Evolutionary conservation across 495 filamentous ascomycete species (phyloP).

Genomic region (Tetracladium marchalianum): DNA sequence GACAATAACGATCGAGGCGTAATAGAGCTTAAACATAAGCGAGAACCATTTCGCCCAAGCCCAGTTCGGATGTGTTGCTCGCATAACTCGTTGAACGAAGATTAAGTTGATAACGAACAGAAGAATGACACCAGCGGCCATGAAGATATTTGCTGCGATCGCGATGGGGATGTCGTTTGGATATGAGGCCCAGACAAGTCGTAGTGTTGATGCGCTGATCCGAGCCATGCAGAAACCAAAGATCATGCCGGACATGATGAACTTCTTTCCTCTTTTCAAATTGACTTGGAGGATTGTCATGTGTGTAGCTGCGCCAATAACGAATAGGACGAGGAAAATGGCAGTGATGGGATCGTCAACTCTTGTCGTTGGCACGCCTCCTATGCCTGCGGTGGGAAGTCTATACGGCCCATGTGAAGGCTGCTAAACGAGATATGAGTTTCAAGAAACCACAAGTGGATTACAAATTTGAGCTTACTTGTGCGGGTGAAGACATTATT

Average conservation of each 20-base stretch:
- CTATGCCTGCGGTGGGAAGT: conserved; percentile 11
- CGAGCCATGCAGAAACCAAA: conserved; percentile 63
- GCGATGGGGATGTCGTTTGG: conserved; percentile 40
- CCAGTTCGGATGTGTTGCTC: conserved; percentile 59
- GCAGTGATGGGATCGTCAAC: conserved; percentile 57
- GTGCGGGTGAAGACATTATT: neutral
- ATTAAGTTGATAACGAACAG: conserved; percentile 77
- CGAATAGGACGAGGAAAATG: conserved; percentile 57
- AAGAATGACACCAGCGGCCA: conserved; percentile 65
- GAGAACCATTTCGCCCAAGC: conserved; percentile 52
- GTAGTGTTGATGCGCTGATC: conserved; percentile 51
- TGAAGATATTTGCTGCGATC: conserved; percentile 66
- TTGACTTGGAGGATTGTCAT: conserved; percentile 59
- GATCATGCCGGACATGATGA: conserved; percentile 55
- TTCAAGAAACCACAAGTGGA: neutral
- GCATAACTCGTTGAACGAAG: conserved; percentile 65
- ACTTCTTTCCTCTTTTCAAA: conserved; percentile 48
- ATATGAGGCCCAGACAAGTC: conserved; percentile 47
- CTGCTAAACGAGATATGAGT: neutral
- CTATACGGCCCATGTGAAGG: conserved; percentile 10
- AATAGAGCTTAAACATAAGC: conserved; percentile 44
- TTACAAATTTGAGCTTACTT: neutral
- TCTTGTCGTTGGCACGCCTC: conserved; percentile 11
- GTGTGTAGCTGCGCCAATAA: conserved; percentile 45
- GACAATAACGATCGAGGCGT: conserved; percentile 47